A percentile compares a stretch with the other conserved stretches of the same genome.
Conservation (phyloP, 2,329 filamentous ascomycete species). For the Sphaerulina populicola region DNA sequence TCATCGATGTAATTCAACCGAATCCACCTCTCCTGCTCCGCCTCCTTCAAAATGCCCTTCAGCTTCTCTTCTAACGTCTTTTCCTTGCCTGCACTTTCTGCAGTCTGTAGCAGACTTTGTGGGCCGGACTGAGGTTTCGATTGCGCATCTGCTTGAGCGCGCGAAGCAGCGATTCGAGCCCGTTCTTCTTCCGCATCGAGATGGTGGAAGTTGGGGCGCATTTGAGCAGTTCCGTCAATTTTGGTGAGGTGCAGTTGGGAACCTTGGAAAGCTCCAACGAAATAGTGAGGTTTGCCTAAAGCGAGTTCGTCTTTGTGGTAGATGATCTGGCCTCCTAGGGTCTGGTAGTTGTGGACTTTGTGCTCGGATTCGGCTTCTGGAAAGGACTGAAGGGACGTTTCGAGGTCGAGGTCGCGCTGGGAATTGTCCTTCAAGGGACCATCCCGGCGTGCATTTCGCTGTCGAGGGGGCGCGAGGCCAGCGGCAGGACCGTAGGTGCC, state of each 20-base stretch:
- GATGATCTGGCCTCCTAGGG: slow-evolving; percentile 72
- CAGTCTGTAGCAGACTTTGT: slow-evolving; percentile 2
- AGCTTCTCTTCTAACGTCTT: slow-evolving; percentile 50
- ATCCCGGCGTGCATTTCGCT: slow-evolving; percentile 17
- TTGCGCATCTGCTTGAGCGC: slow-evolving; percentile 37
- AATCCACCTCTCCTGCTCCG: slow-evolving; percentile 77
- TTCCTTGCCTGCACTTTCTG: background rate
- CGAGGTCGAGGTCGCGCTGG: slow-evolving; percentile 36
- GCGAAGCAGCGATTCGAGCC: slow-evolving; percentile 44
- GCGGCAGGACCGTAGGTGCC: slow-evolving; percentile 42
- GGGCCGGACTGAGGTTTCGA: slow-evolving; percentile 29
- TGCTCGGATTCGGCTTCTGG: slow-evolving; percentile 59
- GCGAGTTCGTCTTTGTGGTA: slow-evolving; percentile 54
- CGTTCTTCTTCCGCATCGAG: slow-evolving; percentile 76
- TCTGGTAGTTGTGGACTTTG: slow-evolving; percentile 69
- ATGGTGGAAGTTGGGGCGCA: slow-evolving; percentile 87
- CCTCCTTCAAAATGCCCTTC: slow-evolving; percentile 59
- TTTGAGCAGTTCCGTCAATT: slow-evolving; percentile 71
- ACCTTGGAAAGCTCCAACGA: slow-evolving; percentile 83
- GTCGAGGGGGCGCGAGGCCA: slow-evolving; percentile 34
- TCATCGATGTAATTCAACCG: slow-evolving; percentile 74
- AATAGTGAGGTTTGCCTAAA: slow-evolving; percentile 66
- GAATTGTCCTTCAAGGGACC: slow-evolving; percentile 39
- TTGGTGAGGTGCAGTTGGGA: slow-evolving; percentile 81
- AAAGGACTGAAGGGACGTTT: slow-evolving; percentile 47